phyloP scores from a whole-genome alignment of 805 yeast genomes.

The Yarrowia sp. region DNA sequence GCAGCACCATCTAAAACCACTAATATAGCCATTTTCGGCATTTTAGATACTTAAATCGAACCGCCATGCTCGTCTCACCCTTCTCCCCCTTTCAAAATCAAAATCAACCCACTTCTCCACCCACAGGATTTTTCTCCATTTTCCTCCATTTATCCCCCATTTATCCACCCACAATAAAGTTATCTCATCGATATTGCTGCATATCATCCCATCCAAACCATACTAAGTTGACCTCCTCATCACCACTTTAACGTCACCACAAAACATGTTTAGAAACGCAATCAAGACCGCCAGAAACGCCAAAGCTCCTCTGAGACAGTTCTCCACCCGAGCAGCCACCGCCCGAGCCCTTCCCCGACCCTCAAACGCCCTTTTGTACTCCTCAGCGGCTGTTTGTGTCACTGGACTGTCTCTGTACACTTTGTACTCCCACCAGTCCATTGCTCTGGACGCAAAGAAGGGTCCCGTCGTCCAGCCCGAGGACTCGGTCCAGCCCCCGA shows the following conservation, averaged over 20 bases:
- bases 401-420: not conserved
- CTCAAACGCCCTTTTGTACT: not conserved
- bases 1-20: too few species aligned
- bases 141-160: not conserved
- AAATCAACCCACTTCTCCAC: too few species aligned
- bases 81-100: too few species aligned
- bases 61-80: too few species aligned
- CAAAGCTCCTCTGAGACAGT: not conserved
- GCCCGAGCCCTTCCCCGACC: not conserved
- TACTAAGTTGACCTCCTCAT: not conserved
- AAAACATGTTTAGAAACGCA: not conserved
- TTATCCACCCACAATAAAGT: not conserved
- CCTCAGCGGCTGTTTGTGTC: not conserved
- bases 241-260: not conserved
- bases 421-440: not conserved
- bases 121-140: not conserved
- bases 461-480: not conserved
- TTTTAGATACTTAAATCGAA: too few species aligned
- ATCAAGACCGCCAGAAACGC: not conserved
- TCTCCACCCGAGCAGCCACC: not conserved
- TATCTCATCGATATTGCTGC: not conserved
- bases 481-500: slow-evolving; percentile 36
- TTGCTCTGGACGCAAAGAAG: not conserved
- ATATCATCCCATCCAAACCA: not conserved
- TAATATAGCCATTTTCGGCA: too few species aligned